These are phyloP conservation scores for Dendrobium nobile DNA, from an alignment of 106 monocot genomes.

Conservation along the genomic window DNA sequence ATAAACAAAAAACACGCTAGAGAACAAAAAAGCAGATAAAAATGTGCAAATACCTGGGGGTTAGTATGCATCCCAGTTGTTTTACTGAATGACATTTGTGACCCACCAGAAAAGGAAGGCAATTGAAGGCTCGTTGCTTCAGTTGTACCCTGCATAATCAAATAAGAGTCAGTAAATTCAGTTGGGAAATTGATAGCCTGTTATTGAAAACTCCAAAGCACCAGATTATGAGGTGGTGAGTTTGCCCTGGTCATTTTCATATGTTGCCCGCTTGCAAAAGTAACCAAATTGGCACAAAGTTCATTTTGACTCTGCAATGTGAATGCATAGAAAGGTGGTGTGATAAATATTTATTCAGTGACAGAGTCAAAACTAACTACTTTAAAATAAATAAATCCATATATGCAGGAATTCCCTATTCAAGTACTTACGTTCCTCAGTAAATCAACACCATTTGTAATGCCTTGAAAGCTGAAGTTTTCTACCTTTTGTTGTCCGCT, in stretches of 20 bases:
- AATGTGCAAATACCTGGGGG: slow-evolving; percentile 6
- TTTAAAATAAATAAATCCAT: slow-evolving; percentile 16
- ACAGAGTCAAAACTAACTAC: neutral
- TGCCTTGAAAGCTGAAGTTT: slow-evolving; percentile 25
- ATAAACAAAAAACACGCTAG: neutral
- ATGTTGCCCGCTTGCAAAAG: slow-evolving; percentile 18
- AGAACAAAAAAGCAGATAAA: neutral
- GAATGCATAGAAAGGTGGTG: neutral
- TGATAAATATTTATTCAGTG: neutral
- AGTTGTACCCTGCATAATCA: slow-evolving; percentile 7
- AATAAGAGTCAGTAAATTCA: neutral
- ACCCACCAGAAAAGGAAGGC: slow-evolving; percentile 10
- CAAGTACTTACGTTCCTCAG: slow-evolving; percentile 10
- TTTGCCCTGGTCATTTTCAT: neutral
- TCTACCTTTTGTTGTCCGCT: slow-evolving; percentile 15
- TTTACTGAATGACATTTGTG: slow-evolving; percentile 4
- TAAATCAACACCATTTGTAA: slow-evolving; percentile 16
- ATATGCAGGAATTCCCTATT: slow-evolving; percentile 8
- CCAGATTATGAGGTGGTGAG: slow-evolving; percentile 18
- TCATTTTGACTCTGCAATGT: slow-evolving; percentile 29
- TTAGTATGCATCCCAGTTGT: neutral
- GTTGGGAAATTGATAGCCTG: neutral
- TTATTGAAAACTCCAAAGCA: slow-evolving; percentile 2
- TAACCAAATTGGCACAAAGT: slow-evolving; percentile 8
- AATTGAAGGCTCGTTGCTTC: slow-evolving; percentile 7